These are phyloP conservation scores for Epichloe elymi DNA, from an alignment of 2,329 filamentous ascomycete species.

Conservation along the genomic window DNA sequence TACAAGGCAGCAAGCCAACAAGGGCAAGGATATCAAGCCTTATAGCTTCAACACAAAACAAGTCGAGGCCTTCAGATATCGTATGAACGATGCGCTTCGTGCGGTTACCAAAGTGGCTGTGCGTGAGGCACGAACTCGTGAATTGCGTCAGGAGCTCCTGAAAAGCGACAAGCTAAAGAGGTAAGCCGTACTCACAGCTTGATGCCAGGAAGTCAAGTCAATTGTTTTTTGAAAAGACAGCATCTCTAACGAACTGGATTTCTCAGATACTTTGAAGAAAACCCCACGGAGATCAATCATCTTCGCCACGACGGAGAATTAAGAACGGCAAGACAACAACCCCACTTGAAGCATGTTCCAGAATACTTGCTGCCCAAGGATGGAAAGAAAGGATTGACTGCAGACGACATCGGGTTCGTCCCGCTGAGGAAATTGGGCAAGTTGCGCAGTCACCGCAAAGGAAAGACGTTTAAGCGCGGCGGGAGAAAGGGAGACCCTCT, in stretches of 20 bases:
- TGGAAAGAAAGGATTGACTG: constrained; percentile 55
- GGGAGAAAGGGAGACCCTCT: constrained; percentile 64
- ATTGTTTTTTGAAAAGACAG: background rate
- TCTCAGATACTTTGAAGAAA: constrained; percentile 76
- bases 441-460: constrained; percentile 32
- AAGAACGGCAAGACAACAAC: constrained; percentile 68
- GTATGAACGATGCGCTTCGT: constrained; percentile 82
- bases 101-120: constrained; percentile 83
- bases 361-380: constrained; percentile 80
- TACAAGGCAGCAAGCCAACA: constrained; percentile 61
- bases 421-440: constrained; percentile 46
- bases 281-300: constrained; percentile 77
- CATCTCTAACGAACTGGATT: background rate
- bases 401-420: constrained; percentile 63
- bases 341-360: constrained; percentile 86
- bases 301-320: constrained; percentile 84
- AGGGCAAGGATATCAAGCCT: constrained; percentile 69
- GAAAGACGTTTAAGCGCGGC: constrained; percentile 16
- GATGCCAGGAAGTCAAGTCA: background rate
- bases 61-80: constrained; percentile 86
- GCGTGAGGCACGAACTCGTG: constrained; percentile 76
- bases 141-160: constrained; percentile 78
- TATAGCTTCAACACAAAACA: constrained; percentile 94
- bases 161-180: constrained; percentile 90
- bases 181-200: constrained; percentile 10